A percentile compares a stretch with the other conserved stretches of the same genome.
Conservation (phyloP, 108 stramenopile genomes). For the Cyclotella sp. region DNA sequence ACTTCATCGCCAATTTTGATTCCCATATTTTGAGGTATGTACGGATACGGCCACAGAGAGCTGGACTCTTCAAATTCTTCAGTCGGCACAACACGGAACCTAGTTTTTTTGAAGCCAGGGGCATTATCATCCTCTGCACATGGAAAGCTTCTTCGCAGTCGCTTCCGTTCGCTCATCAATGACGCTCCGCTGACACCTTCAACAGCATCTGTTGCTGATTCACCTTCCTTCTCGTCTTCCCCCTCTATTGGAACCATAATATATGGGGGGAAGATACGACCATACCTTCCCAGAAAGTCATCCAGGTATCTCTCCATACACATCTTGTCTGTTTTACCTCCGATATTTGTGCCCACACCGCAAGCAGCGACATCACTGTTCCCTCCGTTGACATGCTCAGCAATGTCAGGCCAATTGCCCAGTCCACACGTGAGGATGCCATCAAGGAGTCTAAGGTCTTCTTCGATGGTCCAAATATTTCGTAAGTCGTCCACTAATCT, state of each 20-base stretch:
- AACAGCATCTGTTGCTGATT: slow-evolving; percentile 21
- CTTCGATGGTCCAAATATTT: slow-evolving; percentile 83
- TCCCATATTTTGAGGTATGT: slow-evolving; percentile 60
- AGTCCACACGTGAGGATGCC: slow-evolving; percentile 80
- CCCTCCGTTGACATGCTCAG: slow-evolving; percentile 78
- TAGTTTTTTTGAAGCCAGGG: slow-evolving; percentile 68
- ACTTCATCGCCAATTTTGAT: slow-evolving; percentile 76
- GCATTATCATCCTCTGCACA: slow-evolving; percentile 32
- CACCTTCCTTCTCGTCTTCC: slow-evolving; percentile 37
- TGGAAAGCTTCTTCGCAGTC: slow-evolving; percentile 31
- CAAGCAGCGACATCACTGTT: slow-evolving; percentile 34
- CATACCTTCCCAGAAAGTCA: slow-evolving; percentile 88
- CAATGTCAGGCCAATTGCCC: slow-evolving; percentile 90
- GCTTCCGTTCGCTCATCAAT: slow-evolving; percentile 26
- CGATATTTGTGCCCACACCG: slow-evolving; percentile 2
- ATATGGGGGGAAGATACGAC: slow-evolving; percentile 85
- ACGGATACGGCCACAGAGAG: slow-evolving; percentile 72
- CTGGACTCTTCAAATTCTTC: slow-evolving; percentile 62
- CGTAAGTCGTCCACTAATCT: slow-evolving; percentile 64
- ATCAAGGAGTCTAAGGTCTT: slow-evolving; percentile 87
- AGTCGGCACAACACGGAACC: slow-evolving; percentile 72
- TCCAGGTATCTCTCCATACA: slow-evolving; percentile 94
- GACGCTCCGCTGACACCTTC: slow-evolving; percentile 20
- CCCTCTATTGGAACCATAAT: slow-evolving; percentile 58
- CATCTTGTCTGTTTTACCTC: slow-evolving; percentile 79